Percentiles rank a stretch among this genome's conserved stretches.
These are phyloP conservation scores for Acephala macrosclerotiorum DNA, from an alignment of 2,329 filamentous ascomycete species.

Conservation along the genomic window DNA sequence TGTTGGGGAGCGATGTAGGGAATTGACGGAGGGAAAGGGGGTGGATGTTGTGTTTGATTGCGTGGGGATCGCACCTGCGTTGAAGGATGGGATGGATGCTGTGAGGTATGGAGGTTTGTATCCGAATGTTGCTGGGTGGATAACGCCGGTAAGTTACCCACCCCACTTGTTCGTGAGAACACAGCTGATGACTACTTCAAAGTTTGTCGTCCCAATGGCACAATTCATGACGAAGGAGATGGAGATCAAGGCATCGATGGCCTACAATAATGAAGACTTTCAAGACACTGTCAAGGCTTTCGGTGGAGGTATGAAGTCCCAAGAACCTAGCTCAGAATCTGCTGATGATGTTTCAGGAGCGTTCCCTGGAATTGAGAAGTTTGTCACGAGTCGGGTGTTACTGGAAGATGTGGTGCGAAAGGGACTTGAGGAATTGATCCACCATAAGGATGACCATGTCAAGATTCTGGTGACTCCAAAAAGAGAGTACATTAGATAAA, in stretches of 20 bases:
- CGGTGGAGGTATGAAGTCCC: constrained; percentile 1
- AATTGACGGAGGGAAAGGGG: constrained; percentile 8
- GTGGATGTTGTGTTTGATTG: constrained; percentile 13
- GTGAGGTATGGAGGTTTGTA: constrained; percentile 14
- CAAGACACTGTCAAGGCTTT: constrained; percentile 18
- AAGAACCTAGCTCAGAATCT: background rate
- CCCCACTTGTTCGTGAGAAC: too few relatives aligned
- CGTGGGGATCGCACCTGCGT: background rate
- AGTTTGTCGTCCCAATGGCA: constrained; percentile 6
- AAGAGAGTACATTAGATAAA: background rate
- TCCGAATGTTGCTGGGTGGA: constrained; percentile 18
- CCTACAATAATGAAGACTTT: constrained; percentile 22
- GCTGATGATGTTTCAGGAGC: background rate
- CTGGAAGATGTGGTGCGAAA: constrained; percentile 20
- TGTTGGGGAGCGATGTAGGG: constrained; percentile 11
- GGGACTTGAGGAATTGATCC: constrained; percentile 18
- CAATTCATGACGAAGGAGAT: constrained; percentile 20
- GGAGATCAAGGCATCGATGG: constrained; percentile 10
- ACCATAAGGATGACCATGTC: constrained; percentile 20
- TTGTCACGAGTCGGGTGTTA: constrained; percentile 16
- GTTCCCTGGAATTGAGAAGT: background rate
- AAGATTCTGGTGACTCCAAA: constrained; percentile 18
- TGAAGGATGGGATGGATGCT: constrained; percentile 17
- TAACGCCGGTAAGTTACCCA: constrained; percentile 10
- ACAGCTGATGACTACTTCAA: background rate